Conservation (phyloP, 2,329 filamentous ascomycete genomes). For the Aspergillus thermomutatus region DNA sequence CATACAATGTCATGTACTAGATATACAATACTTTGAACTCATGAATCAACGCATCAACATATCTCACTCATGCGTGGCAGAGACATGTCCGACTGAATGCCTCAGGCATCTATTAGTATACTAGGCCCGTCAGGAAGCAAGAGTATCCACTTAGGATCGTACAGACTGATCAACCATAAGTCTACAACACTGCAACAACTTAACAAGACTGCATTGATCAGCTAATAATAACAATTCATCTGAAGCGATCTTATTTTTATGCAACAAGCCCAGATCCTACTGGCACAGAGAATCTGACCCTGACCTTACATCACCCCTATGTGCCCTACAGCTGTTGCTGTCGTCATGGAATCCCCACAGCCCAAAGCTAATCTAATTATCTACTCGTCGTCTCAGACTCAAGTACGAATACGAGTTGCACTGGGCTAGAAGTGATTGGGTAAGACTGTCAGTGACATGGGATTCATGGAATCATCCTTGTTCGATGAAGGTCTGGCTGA, state of each 20-base stretch:
- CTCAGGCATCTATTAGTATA: background rate
- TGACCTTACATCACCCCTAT: background rate
- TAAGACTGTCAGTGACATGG: background rate
- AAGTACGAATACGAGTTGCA: background rate
- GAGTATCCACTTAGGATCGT: background rate
- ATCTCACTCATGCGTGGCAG: background rate
- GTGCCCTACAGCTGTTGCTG: background rate
- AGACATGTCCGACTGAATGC: background rate
- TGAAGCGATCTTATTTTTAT: no score
- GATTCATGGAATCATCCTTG: background rate
- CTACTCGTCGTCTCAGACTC: background rate
- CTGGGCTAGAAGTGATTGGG: background rate
- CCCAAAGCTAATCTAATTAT: background rate
- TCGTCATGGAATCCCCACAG: background rate
- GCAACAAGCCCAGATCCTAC: background rate
- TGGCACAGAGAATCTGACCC: background rate
- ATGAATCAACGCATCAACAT: background rate
- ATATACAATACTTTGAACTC: background rate
- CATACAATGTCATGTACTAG: background rate
- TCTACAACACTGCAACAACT: background rate
- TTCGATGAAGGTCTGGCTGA: background rate
- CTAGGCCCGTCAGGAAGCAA: no score
- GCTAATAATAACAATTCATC: no score
- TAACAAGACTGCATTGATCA: no score
- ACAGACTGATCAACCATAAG: background rate